Base-by-base conservation (phyloP, 2,329 filamentous ascomycete species). In the Intubia oerlemansii region DNA sequence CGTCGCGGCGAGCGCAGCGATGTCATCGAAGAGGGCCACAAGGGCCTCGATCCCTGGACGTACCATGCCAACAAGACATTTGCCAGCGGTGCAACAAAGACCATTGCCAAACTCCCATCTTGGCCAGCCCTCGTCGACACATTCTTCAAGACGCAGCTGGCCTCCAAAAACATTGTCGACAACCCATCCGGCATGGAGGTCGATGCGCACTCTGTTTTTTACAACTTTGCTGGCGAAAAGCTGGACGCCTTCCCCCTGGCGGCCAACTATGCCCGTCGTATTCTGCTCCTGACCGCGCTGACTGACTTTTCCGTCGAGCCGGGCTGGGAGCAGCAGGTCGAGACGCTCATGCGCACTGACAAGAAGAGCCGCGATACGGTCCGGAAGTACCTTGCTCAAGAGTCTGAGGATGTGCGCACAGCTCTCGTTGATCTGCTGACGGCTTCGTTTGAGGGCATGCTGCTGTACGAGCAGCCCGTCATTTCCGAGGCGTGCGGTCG, bases 1-100 rank as follows among this genome's bases (percentile, higher is more conserved):
- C 60, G 61, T 4, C 49, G 54, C 3, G 63, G 68, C 28, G 76
- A 84, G 44, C 66, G 77, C 25, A 75, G 72, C 34, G 85, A 95
- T 44, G 71, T 95, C 4, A 52, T 79, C 1, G 88, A 98, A 44
- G 85, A 95, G 51, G 88, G 82, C 2, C 72, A 69, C 35, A 84
- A 81, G 47, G 88, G 88, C 1, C 59, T 93, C 4, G 81, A 92
- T 41, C 66, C 66, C 10, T 64, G 60, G 59, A 61, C 54, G 0
- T 54, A 57, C 34, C 51, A 50, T 29, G 51, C 52, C 23, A 50
- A 54, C 23, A 53, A 48, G n/a, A n/a, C n/a, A n/a, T n/a, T n/a
- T n/a, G n/a, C n/a, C n/a, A n/a, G n/a, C n/a, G n/a, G n/a, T n/a
- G n/a, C n/a, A 2, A 19, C 18, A 10, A 17, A 16, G 14, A 25